phyloP scores from a whole-genome alignment of 768 basidiomycete genomes.

The Ramaria sp. region DNA sequence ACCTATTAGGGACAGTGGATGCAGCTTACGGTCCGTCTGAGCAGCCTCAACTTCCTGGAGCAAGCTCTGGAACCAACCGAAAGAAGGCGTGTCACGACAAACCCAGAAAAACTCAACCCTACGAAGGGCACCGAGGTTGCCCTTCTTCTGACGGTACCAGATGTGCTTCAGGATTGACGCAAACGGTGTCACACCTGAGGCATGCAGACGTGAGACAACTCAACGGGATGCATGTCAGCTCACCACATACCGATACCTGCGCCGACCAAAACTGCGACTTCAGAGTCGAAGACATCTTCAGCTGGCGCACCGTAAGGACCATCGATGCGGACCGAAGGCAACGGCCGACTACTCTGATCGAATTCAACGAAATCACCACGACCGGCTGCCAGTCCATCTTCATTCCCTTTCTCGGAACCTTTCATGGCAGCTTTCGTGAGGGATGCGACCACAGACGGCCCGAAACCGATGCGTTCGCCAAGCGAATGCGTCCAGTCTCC shows the following conservation, averaged over 20 bases:
- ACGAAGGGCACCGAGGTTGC: conserved; percentile 67
- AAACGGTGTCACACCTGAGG: conserved; percentile 80
- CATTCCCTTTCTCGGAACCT: conserved; percentile 54
- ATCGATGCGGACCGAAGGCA: conserved; percentile 71
- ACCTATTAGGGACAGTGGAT: conserved; percentile 9
- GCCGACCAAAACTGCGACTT: conserved; percentile 86
- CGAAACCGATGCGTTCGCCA: conserved; percentile 78
- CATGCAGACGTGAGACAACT: not conserved
- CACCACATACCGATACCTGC: conserved; percentile 73
- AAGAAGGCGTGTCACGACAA: conserved; percentile 89
- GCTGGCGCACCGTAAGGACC: conserved; percentile 92
- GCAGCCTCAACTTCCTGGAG: conserved; percentile 82
- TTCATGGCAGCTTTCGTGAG: conserved; percentile 76
- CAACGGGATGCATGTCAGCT: not conserved
- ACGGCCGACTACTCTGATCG: conserved; percentile 40
- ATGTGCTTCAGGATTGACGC: conserved; percentile 93
- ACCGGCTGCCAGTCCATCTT: conserved; percentile 18
- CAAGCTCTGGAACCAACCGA: conserved; percentile 92
- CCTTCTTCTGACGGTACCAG: conserved; percentile 83
- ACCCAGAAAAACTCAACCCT: conserved; percentile 95
- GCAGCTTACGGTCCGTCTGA: conserved; percentile 70
- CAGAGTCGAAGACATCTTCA: conserved; percentile 77
- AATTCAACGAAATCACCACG: conserved; percentile 82
- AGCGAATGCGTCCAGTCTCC: conserved; percentile 81
- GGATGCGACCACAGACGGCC: conserved; percentile 62